Evolutionary conservation across 2,329 filamentous ascomycete species (phyloP).

Genomic region (Cordyceps tenuipes): DNA sequence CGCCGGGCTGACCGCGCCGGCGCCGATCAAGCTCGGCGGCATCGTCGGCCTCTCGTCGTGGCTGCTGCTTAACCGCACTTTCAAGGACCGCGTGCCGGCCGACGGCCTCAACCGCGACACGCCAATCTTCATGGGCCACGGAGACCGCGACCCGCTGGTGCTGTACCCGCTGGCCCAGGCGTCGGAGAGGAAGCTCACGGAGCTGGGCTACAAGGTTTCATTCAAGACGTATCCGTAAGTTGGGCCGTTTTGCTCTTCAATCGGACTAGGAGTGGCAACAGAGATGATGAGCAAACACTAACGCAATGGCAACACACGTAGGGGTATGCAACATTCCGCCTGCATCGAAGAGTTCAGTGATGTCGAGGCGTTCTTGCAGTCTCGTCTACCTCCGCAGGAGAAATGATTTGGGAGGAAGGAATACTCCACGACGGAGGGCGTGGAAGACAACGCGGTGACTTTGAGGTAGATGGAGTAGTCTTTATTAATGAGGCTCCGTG

Average conservation of each 20-base stretch:
- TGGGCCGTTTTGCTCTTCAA: not conserved
- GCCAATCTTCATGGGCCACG: slow-evolving; percentile 78
- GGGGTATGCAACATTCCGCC: slow-evolving; percentile 67
- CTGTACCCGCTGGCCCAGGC: slow-evolving; percentile 57
- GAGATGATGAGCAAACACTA: not conserved
- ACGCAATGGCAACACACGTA: slow-evolving; percentile 23
- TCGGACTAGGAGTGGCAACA: not conserved
- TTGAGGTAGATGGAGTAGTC: not conserved
- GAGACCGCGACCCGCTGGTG: slow-evolving; percentile 65
- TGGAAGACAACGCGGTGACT: not conserved
- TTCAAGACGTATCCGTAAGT: slow-evolving; percentile 68
- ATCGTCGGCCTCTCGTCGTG: slow-evolving; percentile 82
- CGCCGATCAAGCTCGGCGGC: slow-evolving; percentile 66
- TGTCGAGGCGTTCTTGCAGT: slow-evolving; percentile 53
- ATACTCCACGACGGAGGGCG: not conserved
- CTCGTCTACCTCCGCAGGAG: slow-evolving; percentile 33
- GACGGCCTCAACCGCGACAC: slow-evolving; percentile 49
- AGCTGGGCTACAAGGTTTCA: slow-evolving; percentile 62
- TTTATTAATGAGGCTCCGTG: not conserved
- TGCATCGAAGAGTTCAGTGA: slow-evolving; percentile 73
- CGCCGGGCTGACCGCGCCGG: slow-evolving; percentile 62
- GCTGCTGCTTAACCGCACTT: slow-evolving; percentile 53
- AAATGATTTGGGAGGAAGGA: not conserved
- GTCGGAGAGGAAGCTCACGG: slow-evolving; percentile 59
- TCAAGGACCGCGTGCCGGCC: slow-evolving; percentile 32